Conservation (phyloP, 2,329 filamentous ascomycete species). For the Sphaerulina vaccinii region DNA sequence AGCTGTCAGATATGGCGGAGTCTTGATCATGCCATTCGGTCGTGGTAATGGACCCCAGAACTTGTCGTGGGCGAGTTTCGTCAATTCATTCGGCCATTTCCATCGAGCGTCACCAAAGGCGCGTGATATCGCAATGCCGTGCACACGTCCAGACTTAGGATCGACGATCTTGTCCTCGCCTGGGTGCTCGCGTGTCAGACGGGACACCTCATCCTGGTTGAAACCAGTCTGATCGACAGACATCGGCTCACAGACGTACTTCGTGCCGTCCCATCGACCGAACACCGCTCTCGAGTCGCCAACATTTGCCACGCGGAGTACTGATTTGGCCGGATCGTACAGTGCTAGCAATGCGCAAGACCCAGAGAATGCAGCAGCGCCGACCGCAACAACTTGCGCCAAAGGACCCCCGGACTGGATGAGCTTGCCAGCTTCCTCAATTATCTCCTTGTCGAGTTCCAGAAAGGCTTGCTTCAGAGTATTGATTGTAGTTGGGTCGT, state of each 20-base stretch:
- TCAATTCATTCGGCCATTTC: conserved; percentile 61
- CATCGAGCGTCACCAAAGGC: conserved; percentile 68
- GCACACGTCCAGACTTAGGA: conserved; percentile 56
- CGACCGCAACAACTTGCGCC: conserved; percentile 24
- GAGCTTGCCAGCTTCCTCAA: conserved; percentile 26
- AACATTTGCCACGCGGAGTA: conserved; percentile 62
- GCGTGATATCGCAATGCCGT: conserved; percentile 62
- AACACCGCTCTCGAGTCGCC: conserved; percentile 68
- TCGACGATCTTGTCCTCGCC: conserved; percentile 62
- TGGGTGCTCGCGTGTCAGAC: conserved; percentile 60
- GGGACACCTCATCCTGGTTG: conserved; percentile 57
- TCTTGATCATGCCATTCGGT: conserved; percentile 44
- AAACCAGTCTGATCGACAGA: conserved; percentile 66
- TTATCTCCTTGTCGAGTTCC: conserved; percentile 41
- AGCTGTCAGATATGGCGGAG: conserved; percentile 67
- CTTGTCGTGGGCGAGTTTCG: conserved; percentile 45
- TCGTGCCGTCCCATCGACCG: conserved; percentile 50
- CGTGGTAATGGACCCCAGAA: conserved; percentile 53
- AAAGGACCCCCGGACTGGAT: conserved; percentile 20
- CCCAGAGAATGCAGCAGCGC: conserved; percentile 49
- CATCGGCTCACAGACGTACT: conserved; percentile 55
- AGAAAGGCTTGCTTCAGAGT: conserved; percentile 44
- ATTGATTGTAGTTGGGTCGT: conserved; percentile 34
- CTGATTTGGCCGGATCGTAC: conserved; percentile 56
- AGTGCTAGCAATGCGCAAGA: conserved; percentile 65